phyloP scores from a whole-genome alignment of 805 yeast species.

The Candida nitratophila region DNA sequence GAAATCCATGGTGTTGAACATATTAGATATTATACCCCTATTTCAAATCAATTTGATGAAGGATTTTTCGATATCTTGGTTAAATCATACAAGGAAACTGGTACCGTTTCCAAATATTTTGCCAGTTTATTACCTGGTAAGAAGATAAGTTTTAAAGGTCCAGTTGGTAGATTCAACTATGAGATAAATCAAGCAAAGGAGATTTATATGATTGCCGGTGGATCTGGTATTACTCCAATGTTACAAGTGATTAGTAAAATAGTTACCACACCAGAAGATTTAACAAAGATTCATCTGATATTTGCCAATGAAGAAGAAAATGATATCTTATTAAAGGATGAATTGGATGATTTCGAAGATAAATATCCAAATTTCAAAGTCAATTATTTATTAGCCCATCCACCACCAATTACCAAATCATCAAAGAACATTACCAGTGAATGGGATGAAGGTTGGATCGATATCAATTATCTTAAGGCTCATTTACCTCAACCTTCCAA shows the following conservation, averaged over 20 bases:
- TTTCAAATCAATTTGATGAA: constrained; percentile 58
- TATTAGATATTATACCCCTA: constrained; percentile 70
- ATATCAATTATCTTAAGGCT: constrained; percentile 47
- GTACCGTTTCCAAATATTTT: constrained; percentile 60
- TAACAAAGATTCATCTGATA: constrained; percentile 52
- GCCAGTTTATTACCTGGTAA: constrained; percentile 61
- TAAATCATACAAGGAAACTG: constrained; percentile 60
- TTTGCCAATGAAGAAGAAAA: constrained; percentile 73
- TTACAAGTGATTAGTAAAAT: constrained; percentile 69
- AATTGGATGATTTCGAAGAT: constrained; percentile 60
- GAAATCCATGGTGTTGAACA: constrained; percentile 43
- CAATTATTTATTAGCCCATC: constrained; percentile 49
- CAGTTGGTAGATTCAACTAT: constrained; percentile 68
- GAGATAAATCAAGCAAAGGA: constrained; percentile 50
- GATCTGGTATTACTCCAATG: constrained; percentile 87
- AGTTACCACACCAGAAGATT: constrained; percentile 62
- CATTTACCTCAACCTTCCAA: constrained; percentile 43
- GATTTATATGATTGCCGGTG: constrained; percentile 72
- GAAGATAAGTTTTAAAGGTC: constrained; percentile 67
- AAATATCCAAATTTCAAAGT: constrained; percentile 58
- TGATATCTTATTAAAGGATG: constrained; percentile 66
- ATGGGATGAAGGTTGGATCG: constrained; percentile 44
- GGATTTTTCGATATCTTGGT: constrained; percentile 75
- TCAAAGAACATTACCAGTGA: too few relatives aligned
- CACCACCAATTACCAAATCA: constrained; percentile 47